Evolutionary conservation across 2,329 filamentous ascomycete genomes (phyloP).

Genomic region (Macrophomina pseudophaseolina): DNA sequence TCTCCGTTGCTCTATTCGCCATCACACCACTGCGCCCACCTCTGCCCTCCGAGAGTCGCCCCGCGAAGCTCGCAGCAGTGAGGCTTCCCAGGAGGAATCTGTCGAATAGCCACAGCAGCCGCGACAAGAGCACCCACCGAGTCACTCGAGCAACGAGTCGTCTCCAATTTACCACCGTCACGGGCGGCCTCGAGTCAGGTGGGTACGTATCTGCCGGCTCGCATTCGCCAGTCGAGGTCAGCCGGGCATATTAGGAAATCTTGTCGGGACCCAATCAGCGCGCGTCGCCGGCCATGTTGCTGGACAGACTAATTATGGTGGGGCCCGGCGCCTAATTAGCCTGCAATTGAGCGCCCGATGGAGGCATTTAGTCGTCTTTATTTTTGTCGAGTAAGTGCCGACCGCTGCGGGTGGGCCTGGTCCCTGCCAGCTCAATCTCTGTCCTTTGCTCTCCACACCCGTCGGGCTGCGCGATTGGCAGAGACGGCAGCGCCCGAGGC

Average conservation of each 20-base stretch:
- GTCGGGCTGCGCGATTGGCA: conserved; percentile 25
- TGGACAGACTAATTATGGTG: conserved; percentile 20
- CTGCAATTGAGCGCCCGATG: not conserved
- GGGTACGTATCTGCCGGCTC: conserved; percentile 4
- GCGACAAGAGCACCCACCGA: conserved; percentile 17
- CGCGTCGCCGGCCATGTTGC: not conserved
- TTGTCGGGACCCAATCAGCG: conserved; percentile 21
- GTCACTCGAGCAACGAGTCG: conserved; percentile 15
- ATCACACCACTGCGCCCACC: not conserved
- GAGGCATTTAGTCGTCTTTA: conserved; percentile 8
- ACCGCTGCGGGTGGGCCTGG: not conserved
- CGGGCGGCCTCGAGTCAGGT: conserved; percentile 25
- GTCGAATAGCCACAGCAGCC: conserved; percentile 19
- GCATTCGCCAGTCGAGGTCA: conserved; percentile 20
- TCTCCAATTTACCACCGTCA: conserved; percentile 23
- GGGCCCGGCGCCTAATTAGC: not conserved
- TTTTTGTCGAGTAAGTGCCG: not conserved
- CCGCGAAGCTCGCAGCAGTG: conserved; percentile 15
- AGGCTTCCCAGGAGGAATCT: conserved; percentile 13
- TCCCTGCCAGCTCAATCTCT: conserved; percentile 26
- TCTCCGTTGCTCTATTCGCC: conserved; percentile 6
- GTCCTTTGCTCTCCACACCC: conserved; percentile 22
- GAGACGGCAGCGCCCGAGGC: conserved; percentile 25
- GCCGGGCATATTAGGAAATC: conserved; percentile 26
- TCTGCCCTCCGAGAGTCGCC: conserved; percentile 13